Conservation (phyloP, 2,329 filamentous ascomycete genomes). For the Stemphylium lycopersici region DNA sequence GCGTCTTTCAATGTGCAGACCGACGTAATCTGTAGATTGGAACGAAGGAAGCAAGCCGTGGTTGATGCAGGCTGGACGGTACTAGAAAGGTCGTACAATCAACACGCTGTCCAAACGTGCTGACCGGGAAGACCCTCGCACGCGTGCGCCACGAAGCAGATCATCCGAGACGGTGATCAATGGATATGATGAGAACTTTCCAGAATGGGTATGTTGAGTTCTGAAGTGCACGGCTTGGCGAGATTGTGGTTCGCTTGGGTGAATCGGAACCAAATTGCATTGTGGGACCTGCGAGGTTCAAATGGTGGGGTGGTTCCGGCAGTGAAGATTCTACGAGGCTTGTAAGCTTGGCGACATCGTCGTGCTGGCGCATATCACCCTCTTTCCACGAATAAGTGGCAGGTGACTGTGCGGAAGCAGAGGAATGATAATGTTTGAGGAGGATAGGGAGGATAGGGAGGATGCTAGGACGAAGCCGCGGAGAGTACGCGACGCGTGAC, state of each 20-base stretch:
- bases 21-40: constrained; percentile 20
- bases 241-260: constrained; percentile 15
- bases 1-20: no score
- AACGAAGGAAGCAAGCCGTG: neutral
- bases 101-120: neutral
- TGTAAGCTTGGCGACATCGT: neutral
- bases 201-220: constrained; percentile 27
- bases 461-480: neutral
- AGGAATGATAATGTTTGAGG: no score
- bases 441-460: neutral
- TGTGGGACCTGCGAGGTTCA: neutral
- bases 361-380: neutral
- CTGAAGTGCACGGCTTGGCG: constrained; percentile 8
- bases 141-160: constrained; percentile 27
- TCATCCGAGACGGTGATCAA: constrained; percentile 33
- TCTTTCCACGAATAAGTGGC: neutral
- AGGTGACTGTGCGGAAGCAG: no score
- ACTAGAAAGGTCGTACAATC: neutral
- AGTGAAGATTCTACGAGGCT: neutral
- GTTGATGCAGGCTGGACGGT: neutral
- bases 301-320: neutral
- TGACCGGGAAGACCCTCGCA: constrained; percentile 11
- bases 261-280: constrained; percentile 7
- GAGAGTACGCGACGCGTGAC: neutral
- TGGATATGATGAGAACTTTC: constrained; percentile 22